Conservation (phyloP, 495 filamentous ascomycete genomes). For the Neurospora pannonica region DNA sequence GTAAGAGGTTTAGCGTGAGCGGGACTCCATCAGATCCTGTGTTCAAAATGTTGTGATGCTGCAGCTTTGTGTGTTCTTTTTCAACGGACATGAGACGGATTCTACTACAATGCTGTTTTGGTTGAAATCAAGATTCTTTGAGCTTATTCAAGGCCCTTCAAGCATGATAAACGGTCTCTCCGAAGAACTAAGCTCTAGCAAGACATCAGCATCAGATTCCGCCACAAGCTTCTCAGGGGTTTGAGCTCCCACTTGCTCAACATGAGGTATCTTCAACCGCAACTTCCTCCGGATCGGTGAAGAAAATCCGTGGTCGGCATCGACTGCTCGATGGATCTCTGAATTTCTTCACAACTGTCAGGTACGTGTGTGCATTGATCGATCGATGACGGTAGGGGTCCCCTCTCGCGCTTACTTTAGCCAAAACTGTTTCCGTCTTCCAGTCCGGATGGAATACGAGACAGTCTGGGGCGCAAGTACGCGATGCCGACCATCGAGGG, state of each 20-base stretch:
- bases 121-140: neutral
- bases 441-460: neutral
- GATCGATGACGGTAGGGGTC: neutral
- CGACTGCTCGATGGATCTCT: neutral
- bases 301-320: neutral
- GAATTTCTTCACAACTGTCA: neutral
- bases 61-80: neutral
- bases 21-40: neutral
- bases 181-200: neutral
- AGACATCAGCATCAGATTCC: neutral
- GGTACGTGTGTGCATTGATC: neutral
- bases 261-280: too few species aligned
- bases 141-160: neutral
- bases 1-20: neutral
- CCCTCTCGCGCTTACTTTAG: neutral
- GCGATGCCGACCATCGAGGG: neutral
- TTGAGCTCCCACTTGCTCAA: too few species aligned
- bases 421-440: neutral
- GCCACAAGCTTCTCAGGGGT: too few species aligned
- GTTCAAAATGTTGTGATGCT: neutral
- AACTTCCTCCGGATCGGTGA: neutral
- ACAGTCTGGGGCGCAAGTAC: neutral
- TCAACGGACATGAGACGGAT: neutral
- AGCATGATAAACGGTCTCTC: neutral
- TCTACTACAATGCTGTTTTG: neutral